phyloP scores from a whole-genome alignment of 140 eudicot genomes.

The Senecio squalidus region DNA sequence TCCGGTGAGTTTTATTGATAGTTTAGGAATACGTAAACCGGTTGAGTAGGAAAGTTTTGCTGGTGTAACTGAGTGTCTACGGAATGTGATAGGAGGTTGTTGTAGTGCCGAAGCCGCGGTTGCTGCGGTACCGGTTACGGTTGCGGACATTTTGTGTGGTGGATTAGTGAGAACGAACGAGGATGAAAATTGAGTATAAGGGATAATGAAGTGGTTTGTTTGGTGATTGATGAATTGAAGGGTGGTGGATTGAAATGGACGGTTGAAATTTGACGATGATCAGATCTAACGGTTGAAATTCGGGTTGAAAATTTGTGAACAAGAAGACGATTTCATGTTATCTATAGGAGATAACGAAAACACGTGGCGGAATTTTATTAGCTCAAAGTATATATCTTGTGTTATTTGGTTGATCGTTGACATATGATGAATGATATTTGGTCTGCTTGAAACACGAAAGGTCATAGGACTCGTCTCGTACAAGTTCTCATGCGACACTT shows the following conservation, averaged over 20 bases:
- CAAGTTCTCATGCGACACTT: too few relatives aligned
- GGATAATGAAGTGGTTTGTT: background rate
- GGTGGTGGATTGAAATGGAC: slow-evolving; percentile 31
- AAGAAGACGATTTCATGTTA: slow-evolving; percentile 36
- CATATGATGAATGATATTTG: too few relatives aligned
- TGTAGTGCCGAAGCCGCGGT: slow-evolving; percentile 64
- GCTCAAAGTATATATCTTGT: background rate
- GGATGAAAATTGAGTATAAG: background rate
- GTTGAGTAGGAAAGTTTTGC: slow-evolving; percentile 4
- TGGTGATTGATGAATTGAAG: too few relatives aligned
- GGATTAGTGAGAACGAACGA: slow-evolving; percentile 13
- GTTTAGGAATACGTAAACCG: slow-evolving; percentile 36
- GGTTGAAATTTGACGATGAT: slow-evolving; percentile 22
- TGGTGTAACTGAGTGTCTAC: slow-evolving; percentile 35
- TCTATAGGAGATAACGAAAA: slow-evolving; percentile 41
- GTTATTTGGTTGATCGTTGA: too few relatives aligned
- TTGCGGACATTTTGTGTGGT: slow-evolving; percentile 26
- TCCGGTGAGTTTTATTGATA: slow-evolving; percentile 30
- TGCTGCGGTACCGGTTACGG: slow-evolving; percentile 54
- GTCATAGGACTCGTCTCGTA: too few relatives aligned
- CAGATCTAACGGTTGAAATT: slow-evolving; percentile 41
- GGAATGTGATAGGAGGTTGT: slow-evolving; percentile 54
- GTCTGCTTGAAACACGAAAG: too few relatives aligned
- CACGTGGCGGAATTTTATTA: slow-evolving; percentile 36
- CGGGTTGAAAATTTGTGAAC: slow-evolving; percentile 27